Conservation (phyloP, 768 basidiomycete species). For the Podaxis pistillaris region DNA sequence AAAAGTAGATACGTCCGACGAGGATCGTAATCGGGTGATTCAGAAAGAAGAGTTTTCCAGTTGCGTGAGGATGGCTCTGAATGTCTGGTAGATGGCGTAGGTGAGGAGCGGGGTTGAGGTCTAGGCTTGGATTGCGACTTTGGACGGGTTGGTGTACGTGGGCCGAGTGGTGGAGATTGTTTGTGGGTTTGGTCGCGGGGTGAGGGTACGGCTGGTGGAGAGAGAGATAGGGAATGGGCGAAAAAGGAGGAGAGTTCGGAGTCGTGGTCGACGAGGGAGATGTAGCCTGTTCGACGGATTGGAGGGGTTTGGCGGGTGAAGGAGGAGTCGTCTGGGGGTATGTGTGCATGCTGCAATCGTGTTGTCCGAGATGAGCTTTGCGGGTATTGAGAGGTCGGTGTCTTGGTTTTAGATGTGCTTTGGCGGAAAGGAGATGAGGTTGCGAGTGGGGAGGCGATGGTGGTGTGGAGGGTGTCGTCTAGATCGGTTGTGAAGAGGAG, state of each 20-base stretch:
- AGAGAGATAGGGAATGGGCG: constrained; percentile 2
- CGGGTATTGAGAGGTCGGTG: neutral
- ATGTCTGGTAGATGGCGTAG: neutral
- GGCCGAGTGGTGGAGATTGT: neutral
- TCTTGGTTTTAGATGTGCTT: neutral
- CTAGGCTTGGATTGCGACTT: no score
- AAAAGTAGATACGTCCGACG: constrained; percentile 7
- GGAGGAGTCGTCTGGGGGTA: constrained; percentile 8
- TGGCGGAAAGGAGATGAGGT: neutral
- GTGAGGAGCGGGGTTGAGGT: neutral
- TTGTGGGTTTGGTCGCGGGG: neutral
- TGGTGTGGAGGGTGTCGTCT: neutral
- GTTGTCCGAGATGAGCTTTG: neutral
- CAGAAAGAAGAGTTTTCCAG: neutral
- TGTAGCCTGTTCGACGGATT: constrained; percentile 12
- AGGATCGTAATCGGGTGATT: constrained; percentile 8
- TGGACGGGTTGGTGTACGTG: neutral
- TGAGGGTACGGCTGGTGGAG: neutral
- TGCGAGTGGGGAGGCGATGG: constrained; percentile 8
- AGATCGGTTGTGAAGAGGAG: constrained; percentile 24
- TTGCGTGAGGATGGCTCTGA: neutral
- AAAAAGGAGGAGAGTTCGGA: constrained; percentile 11
- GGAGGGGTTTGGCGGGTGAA: constrained; percentile 4
- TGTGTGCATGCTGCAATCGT: neutral
- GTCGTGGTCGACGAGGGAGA: constrained; percentile 18